Evolutionary conservation across 306 rosid genomes (phyloP), one percentile per base, ranked within the genome.

Genomic region (Cicer cuneatum): DNA sequence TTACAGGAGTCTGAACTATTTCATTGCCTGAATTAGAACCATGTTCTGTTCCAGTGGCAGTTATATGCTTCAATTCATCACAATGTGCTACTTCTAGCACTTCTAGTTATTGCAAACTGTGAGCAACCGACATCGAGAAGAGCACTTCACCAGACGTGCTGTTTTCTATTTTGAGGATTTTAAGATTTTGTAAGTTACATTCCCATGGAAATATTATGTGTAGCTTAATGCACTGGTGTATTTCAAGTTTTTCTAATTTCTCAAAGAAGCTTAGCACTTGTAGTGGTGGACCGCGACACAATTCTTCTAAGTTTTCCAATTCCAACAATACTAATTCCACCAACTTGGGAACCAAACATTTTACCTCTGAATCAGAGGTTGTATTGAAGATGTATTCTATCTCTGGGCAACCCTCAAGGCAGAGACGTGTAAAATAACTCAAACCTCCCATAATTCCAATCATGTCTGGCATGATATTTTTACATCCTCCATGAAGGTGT

Each of bases 181-280:
- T 74, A 12, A 74, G 78, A 39, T 39, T 74, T 12, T 48, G n/a
- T 13, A 74, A 63, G 52, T 74, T 74, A 46, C 77, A 73, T 33
- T 29, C n/a, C 29, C 12, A 5, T 49, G 78, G 71, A 62, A 74
- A 74, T 74, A 74, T 7, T 37, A 1, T 54, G 37, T 54, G 61
- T 12, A 54, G 8, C n/a, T 54, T 1, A 2, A 3, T 1, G 11
- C 65, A 59, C 0, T 59, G 0, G 6, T 5, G 4, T 29, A 59
- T 29, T 29, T 6, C 2, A 7, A 59, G 65, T 12, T 11, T 59
- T 13, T 59, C 42, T 33, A 59, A 59, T 59, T 35, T 59, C 42
- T 59, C 65, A 59, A 59, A 59, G 18, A 59, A 59, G 10, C 18
- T 5, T 33, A 19, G 43, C 65, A 19, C 37, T 54, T 19, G 61